Evolutionary conservation across 768 basidiomycete genomes (phyloP), one percentile per base, ranked within the genome.

Genomic region (Naganishia randhawae): DNA sequence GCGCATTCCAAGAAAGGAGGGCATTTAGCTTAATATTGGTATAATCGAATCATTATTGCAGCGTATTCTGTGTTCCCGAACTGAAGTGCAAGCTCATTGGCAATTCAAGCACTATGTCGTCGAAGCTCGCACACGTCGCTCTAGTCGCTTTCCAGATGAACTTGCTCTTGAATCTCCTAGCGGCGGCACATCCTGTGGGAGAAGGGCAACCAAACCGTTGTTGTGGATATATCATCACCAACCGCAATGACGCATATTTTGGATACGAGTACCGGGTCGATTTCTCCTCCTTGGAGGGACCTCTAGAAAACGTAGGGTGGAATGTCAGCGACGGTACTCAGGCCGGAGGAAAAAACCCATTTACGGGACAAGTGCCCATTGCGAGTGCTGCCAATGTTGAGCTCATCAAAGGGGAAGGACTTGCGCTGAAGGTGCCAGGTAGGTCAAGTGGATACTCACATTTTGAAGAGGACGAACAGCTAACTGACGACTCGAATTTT

Each of bases 371-470:
- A 19, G 27, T 39, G 11, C 55, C 55, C 14, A 57, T 57, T 17
- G 55, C 55, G 55, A 27, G 37, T 41, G 35, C 17, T 19, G 27
- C n/a, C 13, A 57, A 57, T 57, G 55, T 57, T 41, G 35, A 32
- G 7, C 22, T 37, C 33, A 22, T 57, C 55, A 37, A 37, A 37
- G 55, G 55, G n/a, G 7, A 37, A 37, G 55, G 55, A 9, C 27
- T 57, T 33, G 33, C 33, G 7, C 31, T 57, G 35, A 57, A 41
- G 27, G 55, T 57, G 22, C 55, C 55, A 22, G 33, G 55, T 57
- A 22, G 11, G 55, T 57, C n/a, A 22, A 10, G n/a, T 35, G 31
- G 53, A 54, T 54, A 27, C 10, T 37, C 32, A 7, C 53, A 16
- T 8, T 4, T 55, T 55, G 31, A 8, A 7, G 31, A 55, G 32